Percentiles rank a stretch among this genome's conserved stretches.
phyloP scores from a whole-genome alignment of 73 alveolate species.

The Paramecium primaurelia region DNA sequence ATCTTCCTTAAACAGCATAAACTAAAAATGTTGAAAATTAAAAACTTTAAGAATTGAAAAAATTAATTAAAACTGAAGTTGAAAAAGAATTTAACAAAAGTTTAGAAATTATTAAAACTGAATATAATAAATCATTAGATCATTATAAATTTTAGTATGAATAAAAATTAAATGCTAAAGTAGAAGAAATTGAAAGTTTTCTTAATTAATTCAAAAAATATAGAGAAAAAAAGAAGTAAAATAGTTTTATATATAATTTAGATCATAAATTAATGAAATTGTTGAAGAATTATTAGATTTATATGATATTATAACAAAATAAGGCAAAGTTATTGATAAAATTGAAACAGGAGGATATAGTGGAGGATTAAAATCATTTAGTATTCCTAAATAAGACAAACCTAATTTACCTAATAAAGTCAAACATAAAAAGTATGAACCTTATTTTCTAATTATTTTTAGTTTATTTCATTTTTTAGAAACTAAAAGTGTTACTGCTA shows the following conservation, averaged over 20 bases:
- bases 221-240: slow-evolving; percentile 38
- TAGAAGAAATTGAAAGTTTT: slow-evolving; percentile 44
- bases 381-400: slow-evolving; percentile 41
- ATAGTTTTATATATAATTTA: not conserved
- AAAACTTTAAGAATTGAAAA: not conserved
- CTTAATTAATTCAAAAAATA: slow-evolving; percentile 37
- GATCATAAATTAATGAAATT: not conserved
- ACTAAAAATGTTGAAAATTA: not conserved
- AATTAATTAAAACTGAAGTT: not conserved
- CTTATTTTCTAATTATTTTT: not conserved
- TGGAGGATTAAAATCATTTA: slow-evolving; percentile 30
- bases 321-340: slow-evolving; percentile 30
- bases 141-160: slow-evolving; percentile 36
- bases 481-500: not conserved
- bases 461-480: slow-evolving; percentile 19
- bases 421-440: not conserved
- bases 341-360: slow-evolving; percentile 12
- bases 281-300: not conserved
- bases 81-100: slow-evolving; percentile 43
- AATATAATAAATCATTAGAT: not conserved
- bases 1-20: not conserved
- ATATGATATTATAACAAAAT: not conserved
- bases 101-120: not conserved
- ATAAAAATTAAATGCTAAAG: slow-evolving; percentile 1
- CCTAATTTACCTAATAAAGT: not conserved